Conservation (phyloP, 2,329 filamentous ascomycete species). For the Sclerotinia glacialis region DNA sequence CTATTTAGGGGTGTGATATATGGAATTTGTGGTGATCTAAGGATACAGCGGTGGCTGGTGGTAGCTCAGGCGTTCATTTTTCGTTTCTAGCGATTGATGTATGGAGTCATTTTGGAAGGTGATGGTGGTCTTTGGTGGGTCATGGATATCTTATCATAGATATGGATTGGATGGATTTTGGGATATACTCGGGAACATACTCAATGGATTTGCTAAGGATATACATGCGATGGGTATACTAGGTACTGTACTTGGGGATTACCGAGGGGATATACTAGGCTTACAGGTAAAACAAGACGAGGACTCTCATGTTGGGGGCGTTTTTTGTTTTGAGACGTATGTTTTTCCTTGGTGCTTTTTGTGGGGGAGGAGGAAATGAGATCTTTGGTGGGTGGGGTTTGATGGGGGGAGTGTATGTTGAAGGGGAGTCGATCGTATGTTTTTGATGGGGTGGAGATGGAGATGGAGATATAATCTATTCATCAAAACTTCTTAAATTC, state of each 20-base stretch:
- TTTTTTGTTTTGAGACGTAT: too few species aligned
- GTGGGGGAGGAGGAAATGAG: too few species aligned
- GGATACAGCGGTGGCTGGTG: background rate
- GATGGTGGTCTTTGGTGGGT: background rate
- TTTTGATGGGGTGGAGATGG: too few species aligned
- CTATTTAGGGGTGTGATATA: too few species aligned
- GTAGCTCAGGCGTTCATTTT: constrained; percentile 2
- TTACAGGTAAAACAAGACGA: background rate
- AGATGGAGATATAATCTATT: too few species aligned
- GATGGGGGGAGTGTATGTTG: too few species aligned
- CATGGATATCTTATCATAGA: background rate
- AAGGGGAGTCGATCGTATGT: too few species aligned
- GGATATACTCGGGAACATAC: background rate
- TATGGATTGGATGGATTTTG: constrained; percentile 1
- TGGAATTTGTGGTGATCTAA: background rate
- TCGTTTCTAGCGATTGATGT: constrained; percentile 1
- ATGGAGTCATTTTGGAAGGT: constrained; percentile 11
- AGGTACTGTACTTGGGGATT: too few species aligned
- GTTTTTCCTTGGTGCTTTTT: too few species aligned
- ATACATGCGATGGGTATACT: background rate
- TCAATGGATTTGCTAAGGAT: background rate
- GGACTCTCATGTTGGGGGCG: background rate
- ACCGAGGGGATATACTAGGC: background rate
- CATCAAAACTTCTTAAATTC: too few species aligned
- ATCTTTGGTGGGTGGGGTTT: too few species aligned